phyloP scores from a whole-genome alignment of 78 protist species.

The Isochrysis galbana region DNA sequence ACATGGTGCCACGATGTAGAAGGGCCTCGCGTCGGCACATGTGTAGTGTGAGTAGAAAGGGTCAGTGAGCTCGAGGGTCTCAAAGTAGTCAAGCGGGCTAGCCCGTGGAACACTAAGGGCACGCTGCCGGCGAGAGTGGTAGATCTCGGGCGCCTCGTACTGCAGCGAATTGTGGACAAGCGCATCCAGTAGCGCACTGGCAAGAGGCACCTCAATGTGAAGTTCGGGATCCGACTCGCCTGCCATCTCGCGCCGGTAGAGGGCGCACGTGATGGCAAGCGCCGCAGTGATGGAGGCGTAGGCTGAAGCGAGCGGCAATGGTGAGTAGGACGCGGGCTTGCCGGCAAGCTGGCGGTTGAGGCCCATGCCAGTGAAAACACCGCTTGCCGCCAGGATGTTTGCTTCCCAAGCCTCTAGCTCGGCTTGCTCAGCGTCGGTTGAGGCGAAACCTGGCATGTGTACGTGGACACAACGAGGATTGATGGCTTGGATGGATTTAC shows the following conservation, averaged over 20 bases:
- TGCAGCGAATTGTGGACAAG: not conserved
- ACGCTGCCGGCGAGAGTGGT: not conserved
- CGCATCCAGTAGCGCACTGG: not conserved
- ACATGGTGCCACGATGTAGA: not conserved
- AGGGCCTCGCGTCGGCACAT: not conserved
- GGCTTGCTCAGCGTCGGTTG: not conserved
- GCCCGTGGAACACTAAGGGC: not conserved
- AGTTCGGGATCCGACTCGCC: not conserved
- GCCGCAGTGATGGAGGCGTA: not conserved
- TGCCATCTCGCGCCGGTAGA: not conserved
- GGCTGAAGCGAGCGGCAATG: not conserved
- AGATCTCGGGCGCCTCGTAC: not conserved
- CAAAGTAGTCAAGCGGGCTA: not conserved
- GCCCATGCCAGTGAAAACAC: not conserved
- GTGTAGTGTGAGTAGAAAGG: not conserved
- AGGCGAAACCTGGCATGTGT: not conserved
- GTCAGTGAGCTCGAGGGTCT: slow-evolving; percentile 6
- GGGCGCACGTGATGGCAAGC: not conserved
- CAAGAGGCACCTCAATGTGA: not conserved
- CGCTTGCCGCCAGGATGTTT: not conserved
- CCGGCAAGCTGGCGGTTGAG: not conserved
- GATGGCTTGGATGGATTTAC: not conserved
- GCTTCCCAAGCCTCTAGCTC: not conserved
- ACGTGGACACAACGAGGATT: not conserved
- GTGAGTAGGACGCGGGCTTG: not conserved